Conservation (phyloP, 768 basidiomycete genomes). For the Cystobasidium onofrii region DNA sequence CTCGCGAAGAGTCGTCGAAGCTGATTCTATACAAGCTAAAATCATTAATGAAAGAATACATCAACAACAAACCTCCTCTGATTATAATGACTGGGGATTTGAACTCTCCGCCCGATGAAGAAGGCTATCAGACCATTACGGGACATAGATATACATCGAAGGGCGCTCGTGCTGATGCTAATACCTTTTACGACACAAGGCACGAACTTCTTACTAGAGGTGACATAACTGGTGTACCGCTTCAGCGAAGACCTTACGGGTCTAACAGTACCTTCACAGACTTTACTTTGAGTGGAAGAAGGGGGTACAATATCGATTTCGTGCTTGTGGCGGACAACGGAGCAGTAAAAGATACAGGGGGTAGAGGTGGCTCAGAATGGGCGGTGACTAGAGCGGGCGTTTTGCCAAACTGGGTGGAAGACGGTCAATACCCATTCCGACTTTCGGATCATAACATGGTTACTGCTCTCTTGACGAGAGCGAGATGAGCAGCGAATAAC, state of each 20-base stretch:
- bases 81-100: conserved; percentile 45
- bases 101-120: conserved; percentile 45
- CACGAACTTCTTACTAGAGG: conserved; percentile 27
- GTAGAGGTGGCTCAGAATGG: not conserved
- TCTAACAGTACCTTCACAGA: conserved; percentile 37
- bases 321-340: conserved; percentile 30
- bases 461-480: not conserved
- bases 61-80: conserved; percentile 27
- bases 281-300: conserved; percentile 21
- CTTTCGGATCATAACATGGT: conserved; percentile 17
- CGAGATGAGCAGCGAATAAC: not conserved
- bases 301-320: conserved; percentile 36
- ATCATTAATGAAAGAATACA: conserved; percentile 33
- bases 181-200: conserved; percentile 33
- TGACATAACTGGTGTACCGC: not conserved
- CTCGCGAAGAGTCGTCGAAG: conserved; percentile 42
- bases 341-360: conserved; percentile 6
- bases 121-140: conserved; percentile 44
- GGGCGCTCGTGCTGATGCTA: not conserved
- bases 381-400: conserved; percentile 34
- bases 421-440: conserved; percentile 25
- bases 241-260: conserved; percentile 27
- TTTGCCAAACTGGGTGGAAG: conserved; percentile 34
- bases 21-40: conserved; percentile 41
- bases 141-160: conserved; percentile 14